Conservation (phyloP, 2,329 filamentous ascomycete genomes). For the Alternaria panax region DNA sequence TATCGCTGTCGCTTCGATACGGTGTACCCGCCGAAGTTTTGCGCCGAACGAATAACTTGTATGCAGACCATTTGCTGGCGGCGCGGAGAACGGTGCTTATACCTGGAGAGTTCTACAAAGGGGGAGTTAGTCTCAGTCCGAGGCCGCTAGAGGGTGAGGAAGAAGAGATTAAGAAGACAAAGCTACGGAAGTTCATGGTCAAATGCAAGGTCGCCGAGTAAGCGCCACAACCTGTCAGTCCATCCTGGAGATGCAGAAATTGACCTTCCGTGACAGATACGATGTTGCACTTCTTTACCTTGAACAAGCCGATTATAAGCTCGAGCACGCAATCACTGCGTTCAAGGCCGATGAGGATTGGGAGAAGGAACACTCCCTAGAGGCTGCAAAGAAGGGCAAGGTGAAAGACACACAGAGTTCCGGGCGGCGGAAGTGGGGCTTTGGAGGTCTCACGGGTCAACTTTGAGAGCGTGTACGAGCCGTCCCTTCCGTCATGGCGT, state of each 20-base stretch:
- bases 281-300: slow-evolving; percentile 79
- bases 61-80: slow-evolving; percentile 73
- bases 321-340: slow-evolving; percentile 68
- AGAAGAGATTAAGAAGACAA: slow-evolving; percentile 73
- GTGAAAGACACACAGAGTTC: slow-evolving; percentile 33
- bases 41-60: slow-evolving; percentile 72
- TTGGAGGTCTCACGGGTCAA: slow-evolving; percentile 49
- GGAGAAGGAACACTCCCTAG: slow-evolving; percentile 72
- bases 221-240: slow-evolving; percentile 36
- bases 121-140: slow-evolving; percentile 72
- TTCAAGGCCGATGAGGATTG: slow-evolving; percentile 77
- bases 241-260: slow-evolving; percentile 17
- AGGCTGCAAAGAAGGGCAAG: slow-evolving; percentile 57
- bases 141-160: slow-evolving; percentile 76
- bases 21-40: slow-evolving; percentile 69
- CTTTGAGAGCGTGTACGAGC: slow-evolving; percentile 28
- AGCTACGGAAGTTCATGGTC: slow-evolving; percentile 80
- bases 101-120: slow-evolving; percentile 73
- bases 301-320: slow-evolving; percentile 71
- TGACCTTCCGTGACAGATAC: slow-evolving; percentile 59
- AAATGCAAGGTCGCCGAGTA: slow-evolving; percentile 79
- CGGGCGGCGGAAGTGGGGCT: slow-evolving; percentile 46
- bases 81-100: slow-evolving; percentile 75
- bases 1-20: slow-evolving; percentile 75
- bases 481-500: background rate